Evolutionary conservation across 2,329 filamentous ascomycete genomes (phyloP), one percentile per base, ranked within the genome.

Genomic region (Oidium heveae): DNA sequence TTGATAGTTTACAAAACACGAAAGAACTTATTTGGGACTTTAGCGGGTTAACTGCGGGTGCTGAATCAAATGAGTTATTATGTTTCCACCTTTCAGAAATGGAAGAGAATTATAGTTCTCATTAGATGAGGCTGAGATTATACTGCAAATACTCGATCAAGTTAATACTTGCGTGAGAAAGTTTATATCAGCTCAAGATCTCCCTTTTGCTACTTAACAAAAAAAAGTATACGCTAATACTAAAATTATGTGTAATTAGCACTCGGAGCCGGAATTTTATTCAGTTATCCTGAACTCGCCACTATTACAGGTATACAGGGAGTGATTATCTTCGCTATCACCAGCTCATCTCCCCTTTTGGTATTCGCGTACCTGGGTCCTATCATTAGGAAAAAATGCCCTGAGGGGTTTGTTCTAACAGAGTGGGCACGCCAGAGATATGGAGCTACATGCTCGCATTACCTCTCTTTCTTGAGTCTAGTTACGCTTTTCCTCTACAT

Each of bases 111-210:
- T 8, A 32, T 32, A 32, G 33, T 58, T 47, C 53, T 60, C 59
- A 55, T 34, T 44, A 60, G 64, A 77, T 71, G 76, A 87, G 77
- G 85, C 85, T 89, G 85, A 91, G 85, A 89, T 82, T 80, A 82
- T 79, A 91, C 85, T 84, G 85, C 88, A 73, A 83, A 71, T 80
- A 89, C 84, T 89, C 84, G 85, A 91, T 85, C 85, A 91, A 91
- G 85, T 85, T 89, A 91, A 89, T 87, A 82, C 85, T 91, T 91
- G 85, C 85, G 85, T 89, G 85, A 81, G 85, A 84, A 89, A 88
- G 75, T 85, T 89, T 84, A 83, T 88, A 84, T 84, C 84, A 84
- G 84, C 86, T 78, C 57, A 71, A 70, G 66, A 68, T 66, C 65
- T 61, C 63, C 66, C 63, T 32, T 5, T 4, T 32, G 28, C 28